Evolutionary conservation across 1,284 basidiomycete species (phyloP).

Genomic region (Trichosporon sp.): DNA sequence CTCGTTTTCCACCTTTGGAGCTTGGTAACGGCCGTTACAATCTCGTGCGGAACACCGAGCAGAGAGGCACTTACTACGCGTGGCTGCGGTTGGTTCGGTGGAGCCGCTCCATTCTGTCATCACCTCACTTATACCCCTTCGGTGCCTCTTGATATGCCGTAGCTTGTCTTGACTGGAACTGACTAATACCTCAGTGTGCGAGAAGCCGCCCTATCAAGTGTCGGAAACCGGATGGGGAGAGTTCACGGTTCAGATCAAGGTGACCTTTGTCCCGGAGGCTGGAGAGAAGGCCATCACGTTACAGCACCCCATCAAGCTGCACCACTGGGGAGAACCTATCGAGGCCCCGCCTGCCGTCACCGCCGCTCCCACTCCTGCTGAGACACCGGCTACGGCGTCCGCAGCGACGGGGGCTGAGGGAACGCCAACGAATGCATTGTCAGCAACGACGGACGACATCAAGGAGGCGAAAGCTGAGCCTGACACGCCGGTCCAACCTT

Average conservation of each 20-base stretch:
- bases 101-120: not conserved
- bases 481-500: not conserved
- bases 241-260: constrained; percentile 91
- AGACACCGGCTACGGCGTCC: not conserved
- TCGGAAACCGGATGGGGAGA: constrained; percentile 99
- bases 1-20: not conserved
- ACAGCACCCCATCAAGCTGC: constrained; percentile 91
- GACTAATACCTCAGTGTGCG: constrained; percentile 61
- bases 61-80: not conserved
- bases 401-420: constrained; percentile 6
- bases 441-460: constrained; percentile 10
- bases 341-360: constrained; percentile 57
- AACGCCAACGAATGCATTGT: constrained; percentile 10
- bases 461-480: constrained; percentile 15
- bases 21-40: not conserved
- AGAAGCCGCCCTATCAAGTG: constrained; percentile 89
- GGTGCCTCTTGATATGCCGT: not conserved
- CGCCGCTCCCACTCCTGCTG: not conserved
- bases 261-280: constrained; percentile 87
- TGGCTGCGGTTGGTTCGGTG: not conserved
- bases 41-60: not conserved
- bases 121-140: not conserved
- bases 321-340: constrained; percentile 70
- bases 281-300: constrained; percentile 84
- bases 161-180: not conserved